A percentile compares a stretch with the other conserved stretches of the same genome.
phyloP scores from a whole-genome alignment of 2,329 filamentous ascomycete species.

The Neopestalotiopsis clavispora region DNA sequence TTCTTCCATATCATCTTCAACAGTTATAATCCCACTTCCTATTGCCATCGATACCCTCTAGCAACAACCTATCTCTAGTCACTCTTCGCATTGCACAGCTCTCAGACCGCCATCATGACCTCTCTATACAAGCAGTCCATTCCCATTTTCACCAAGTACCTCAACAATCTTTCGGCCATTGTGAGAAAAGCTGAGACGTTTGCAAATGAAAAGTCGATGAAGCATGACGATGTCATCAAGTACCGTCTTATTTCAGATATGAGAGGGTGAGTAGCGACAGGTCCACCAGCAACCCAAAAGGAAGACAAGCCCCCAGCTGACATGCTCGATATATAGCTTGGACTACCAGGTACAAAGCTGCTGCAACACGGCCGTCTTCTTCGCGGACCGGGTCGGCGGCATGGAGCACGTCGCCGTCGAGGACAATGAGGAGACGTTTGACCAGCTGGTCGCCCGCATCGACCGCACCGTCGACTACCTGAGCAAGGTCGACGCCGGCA shows the following conservation, averaged over 20 bases:
- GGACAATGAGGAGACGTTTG: conserved; percentile 49
- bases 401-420: conserved; percentile 20
- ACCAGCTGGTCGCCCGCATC: conserved; percentile 52
- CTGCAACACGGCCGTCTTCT: conserved; percentile 24
- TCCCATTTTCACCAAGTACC: conserved; percentile 22
- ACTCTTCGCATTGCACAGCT: not conserved
- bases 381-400: conserved; percentile 20
- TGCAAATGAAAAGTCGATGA: conserved; percentile 22
- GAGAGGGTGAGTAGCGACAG: conserved; percentile 16
- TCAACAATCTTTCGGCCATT: conserved; percentile 19
- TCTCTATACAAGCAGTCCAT: conserved; percentile 25
- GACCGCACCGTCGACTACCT: conserved; percentile 51
- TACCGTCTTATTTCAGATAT: conserved; percentile 22
- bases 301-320: too few species aligned
- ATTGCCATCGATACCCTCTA: not conserved
- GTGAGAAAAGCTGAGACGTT: conserved; percentile 17
- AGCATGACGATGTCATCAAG: conserved; percentile 20
- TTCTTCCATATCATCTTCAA: not conserved
- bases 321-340: conserved; percentile 15
- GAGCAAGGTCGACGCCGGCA: conserved; percentile 44
- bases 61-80: not conserved
- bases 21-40: not conserved
- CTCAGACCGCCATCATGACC: conserved; percentile 15
- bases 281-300: not conserved
- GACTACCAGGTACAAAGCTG: conserved; percentile 20